Percentiles rank a stretch among this genome's conserved stretches.
Evolutionary conservation across 257 asterid genomes (phyloP).

Genomic region (Primulina tabacum): DNA sequence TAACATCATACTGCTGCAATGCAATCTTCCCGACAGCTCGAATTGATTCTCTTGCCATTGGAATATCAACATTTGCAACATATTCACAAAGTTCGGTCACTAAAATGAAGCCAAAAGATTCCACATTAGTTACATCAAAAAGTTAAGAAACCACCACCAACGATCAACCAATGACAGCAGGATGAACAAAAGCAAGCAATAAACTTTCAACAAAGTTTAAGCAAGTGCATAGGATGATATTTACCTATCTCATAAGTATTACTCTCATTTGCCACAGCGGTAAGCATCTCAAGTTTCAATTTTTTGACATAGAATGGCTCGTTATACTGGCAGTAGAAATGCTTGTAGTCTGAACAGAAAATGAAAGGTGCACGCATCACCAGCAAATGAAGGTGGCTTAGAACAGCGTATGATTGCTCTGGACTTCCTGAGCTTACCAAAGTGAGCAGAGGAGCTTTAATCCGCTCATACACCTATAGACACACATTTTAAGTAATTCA

Average conservation of each 20-base stretch:
- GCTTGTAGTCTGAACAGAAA: slow-evolving; percentile 93
- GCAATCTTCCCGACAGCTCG: slow-evolving; percentile 99
- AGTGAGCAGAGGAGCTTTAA: slow-evolving; percentile 98
- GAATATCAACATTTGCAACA: slow-evolving; percentile 97
- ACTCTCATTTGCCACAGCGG: slow-evolving; percentile 98
- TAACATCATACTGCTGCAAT: slow-evolving; percentile 95
- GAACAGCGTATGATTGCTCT: slow-evolving; percentile 91
- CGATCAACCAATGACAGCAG: slow-evolving; percentile 3
- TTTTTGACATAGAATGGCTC: slow-evolving; percentile 97
- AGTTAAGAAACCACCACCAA: slow-evolving; percentile 10
- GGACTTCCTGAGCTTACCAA: slow-evolving; percentile 98
- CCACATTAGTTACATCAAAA: slow-evolving; percentile 24
- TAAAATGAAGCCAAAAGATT: slow-evolving; percentile 37
- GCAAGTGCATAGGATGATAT: slow-evolving; percentile 21
- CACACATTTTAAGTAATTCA: slow-evolving; percentile 7
- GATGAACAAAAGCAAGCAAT: slow-evolving; percentile 18
- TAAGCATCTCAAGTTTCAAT: slow-evolving; percentile 98
- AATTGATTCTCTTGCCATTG: slow-evolving; percentile 98
- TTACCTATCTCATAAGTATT: slow-evolving; percentile 96
- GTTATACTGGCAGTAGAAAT: slow-evolving; percentile 96
- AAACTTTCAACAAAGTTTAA: slow-evolving; percentile 21
- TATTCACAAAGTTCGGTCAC: slow-evolving; percentile 99
- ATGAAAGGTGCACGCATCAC: slow-evolving; percentile 98
- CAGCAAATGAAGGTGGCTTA: slow-evolving; percentile 91
- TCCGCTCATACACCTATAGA: slow-evolving; percentile 90